Conservation (phyloP, 805 yeast genomes). For the Saturnispora sanitii region DNA sequence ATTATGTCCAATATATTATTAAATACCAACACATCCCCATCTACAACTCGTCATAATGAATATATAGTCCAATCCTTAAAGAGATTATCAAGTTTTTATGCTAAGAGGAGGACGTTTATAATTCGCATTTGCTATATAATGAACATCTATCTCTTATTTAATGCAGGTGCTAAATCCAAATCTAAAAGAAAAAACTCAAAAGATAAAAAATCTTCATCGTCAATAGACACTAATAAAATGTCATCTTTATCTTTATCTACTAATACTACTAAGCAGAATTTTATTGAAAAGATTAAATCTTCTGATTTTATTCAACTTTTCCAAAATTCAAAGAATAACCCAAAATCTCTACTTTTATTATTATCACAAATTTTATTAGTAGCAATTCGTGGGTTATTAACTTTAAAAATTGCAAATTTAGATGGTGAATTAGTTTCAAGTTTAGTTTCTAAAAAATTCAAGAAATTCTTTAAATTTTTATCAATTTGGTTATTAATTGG, state of each 20-base stretch:
- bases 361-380: conserved; percentile 48
- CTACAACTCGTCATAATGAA: conserved; percentile 6
- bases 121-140: conserved; percentile 18
- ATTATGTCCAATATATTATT: too few relatives aligned
- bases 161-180: conserved; percentile 18
- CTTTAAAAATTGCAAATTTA: conserved; percentile 73
- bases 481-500: conserved; percentile 78
- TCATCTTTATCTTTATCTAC: too few relatives aligned
- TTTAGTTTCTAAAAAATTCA: conserved; percentile 60
- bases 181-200: not conserved
- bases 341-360: conserved; percentile 13
- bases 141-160: conserved; percentile 21
- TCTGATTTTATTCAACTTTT: not conserved
- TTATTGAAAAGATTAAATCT: conserved; percentile 2
- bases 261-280: conserved; percentile 1
- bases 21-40: too few relatives aligned
- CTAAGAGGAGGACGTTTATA: conserved; percentile 17
- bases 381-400: conserved; percentile 57
- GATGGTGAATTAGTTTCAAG: conserved; percentile 83
- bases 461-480: conserved; percentile 51
- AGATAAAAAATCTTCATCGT: not conserved
- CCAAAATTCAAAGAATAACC: conserved; percentile 13
- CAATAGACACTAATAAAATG: too few relatives aligned
- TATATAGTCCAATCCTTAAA: conserved; percentile 8
- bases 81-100: conserved; percentile 13